Conservation (phyloP, 371 early-diverging fungal genomes). For the Coelomomyces lativittatus region DNA sequence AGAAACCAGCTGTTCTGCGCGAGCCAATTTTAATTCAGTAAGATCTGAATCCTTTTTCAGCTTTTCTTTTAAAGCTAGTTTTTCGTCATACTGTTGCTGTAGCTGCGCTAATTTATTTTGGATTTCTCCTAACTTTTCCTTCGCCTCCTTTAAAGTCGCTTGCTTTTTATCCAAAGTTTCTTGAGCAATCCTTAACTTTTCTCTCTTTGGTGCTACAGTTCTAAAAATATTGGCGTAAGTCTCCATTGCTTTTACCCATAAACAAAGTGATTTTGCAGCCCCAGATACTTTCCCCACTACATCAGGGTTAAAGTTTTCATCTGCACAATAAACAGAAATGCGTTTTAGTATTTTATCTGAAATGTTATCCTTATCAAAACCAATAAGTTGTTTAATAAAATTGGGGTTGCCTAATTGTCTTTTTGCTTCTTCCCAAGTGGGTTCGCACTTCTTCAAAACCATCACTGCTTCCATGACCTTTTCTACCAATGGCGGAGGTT, state of each 20-base stretch:
- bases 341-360: constrained; percentile 30
- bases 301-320: constrained; percentile 35
- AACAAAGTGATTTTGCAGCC: constrained; percentile 32
- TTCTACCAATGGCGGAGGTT: constrained; percentile 34
- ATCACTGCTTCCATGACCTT: constrained; percentile 45
- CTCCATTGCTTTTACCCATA: constrained; percentile 43
- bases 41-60: constrained; percentile 22
- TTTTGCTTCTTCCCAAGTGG: constrained; percentile 45
- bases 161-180: constrained; percentile 38
- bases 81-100: constrained; percentile 33
- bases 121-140: constrained; percentile 27
- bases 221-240: constrained; percentile 31
- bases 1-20: constrained; percentile 34
- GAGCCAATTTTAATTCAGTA: constrained; percentile 20
- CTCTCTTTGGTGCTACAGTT: constrained; percentile 34
- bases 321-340: constrained; percentile 28
- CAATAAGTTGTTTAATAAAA: constrained; percentile 35
- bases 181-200: constrained; percentile 24
- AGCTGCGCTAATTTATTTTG: constrained; percentile 28
- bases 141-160: constrained; percentile 20
- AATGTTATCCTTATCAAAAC: constrained; percentile 39
- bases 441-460: constrained; percentile 35
- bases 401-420: constrained; percentile 38
- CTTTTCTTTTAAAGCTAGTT: constrained; percentile 24
- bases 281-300: constrained; percentile 31